Percentiles rank a stretch among this genome's conserved stretches.
Conservation (phyloP, 345 rosid genomes). For the Hypericum androsaemum region DNA sequence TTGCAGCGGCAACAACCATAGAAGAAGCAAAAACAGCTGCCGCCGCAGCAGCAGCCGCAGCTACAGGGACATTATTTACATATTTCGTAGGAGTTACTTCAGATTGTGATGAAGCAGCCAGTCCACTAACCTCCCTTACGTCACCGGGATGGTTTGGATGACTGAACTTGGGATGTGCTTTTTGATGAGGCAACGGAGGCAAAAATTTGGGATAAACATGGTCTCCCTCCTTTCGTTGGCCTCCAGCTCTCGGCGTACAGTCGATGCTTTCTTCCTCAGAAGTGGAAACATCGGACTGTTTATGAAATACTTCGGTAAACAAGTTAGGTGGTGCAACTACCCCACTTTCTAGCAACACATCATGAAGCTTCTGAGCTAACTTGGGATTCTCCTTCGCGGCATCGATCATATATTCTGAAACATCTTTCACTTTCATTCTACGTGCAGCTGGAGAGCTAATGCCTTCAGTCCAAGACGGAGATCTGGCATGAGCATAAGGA, state of each 20-base stretch:
- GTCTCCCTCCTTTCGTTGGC: constrained; percentile 28
- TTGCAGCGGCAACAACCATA: constrained; percentile 85
- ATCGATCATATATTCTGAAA: constrained; percentile 86
- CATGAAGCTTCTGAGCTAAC: constrained; percentile 82
- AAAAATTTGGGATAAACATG: constrained; percentile 35
- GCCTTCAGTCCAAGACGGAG: constrained; percentile 98
- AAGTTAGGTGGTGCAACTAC: constrained; percentile 78
- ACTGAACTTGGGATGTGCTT: constrained; percentile 27
- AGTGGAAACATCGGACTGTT: constrained; percentile 33
- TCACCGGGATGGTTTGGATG: constrained; percentile 23
- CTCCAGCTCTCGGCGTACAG: constrained; percentile 23
- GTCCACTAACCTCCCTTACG: constrained; percentile 27
- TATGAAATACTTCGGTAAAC: constrained; percentile 55
- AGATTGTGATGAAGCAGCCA: constrained; percentile 28
- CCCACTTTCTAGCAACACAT: constrained; percentile 89
- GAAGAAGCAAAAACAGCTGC: constrained; percentile 96
- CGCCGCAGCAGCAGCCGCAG: constrained; percentile 74
- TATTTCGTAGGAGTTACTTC: constrained; percentile 37
- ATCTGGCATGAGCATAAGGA: constrained; percentile 52
- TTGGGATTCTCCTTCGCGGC: constrained; percentile 95
- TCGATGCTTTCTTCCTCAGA: constrained; percentile 41
- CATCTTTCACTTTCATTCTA: constrained; percentile 88
- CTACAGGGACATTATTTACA: constrained; percentile 65
- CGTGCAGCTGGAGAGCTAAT: constrained; percentile 76
- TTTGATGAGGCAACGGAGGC: constrained; percentile 57